Percentiles rank a stretch among this genome's conserved stretches.
These are phyloP conservation scores for Coniochaeta hoffmannii DNA, from an alignment of 2,329 filamentous ascomycete genomes.

Conservation along the genomic window DNA sequence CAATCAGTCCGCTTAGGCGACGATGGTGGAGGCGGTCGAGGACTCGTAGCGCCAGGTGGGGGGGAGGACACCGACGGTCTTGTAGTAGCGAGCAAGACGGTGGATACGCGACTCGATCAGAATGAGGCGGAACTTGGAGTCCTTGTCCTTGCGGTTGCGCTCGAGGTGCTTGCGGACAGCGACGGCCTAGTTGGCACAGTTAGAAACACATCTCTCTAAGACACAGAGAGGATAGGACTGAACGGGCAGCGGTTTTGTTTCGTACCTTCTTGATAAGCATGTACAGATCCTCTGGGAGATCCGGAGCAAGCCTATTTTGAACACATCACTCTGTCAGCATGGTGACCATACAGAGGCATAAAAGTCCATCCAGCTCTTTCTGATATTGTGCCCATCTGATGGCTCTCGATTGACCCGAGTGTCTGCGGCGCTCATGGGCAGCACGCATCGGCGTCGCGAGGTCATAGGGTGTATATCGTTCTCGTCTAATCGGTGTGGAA, in stretches of 20 bases:
- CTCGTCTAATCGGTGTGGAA: slow-evolving; percentile 17
- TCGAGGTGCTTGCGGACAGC: slow-evolving; percentile 99
- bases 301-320: slow-evolving; percentile 94
- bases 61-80: slow-evolving; percentile 77
- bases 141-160: slow-evolving; percentile 99
- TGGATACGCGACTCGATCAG: slow-evolving; percentile 99
- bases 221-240: not conserved
- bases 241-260: not conserved
- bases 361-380: slow-evolving; percentile 14
- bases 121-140: slow-evolving; percentile 99
- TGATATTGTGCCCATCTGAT: slow-evolving; percentile 1
- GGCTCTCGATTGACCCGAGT: not conserved
- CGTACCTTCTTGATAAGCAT: slow-evolving; percentile 99
- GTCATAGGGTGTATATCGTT: slow-evolving; percentile 2
- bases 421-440: not conserved
- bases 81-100: slow-evolving; percentile 97
- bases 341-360: slow-evolving; percentile 80
- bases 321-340: slow-evolving; percentile 87
- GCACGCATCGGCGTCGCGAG: slow-evolving; percentile 8
- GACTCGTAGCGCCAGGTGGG: slow-evolving; percentile 99
- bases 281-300: slow-evolving; percentile 99
- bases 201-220: too few species aligned
- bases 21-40: slow-evolving; percentile 89
- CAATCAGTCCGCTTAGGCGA: slow-evolving; percentile 58
- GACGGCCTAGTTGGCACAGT: slow-evolving; percentile 58